Evolutionary conservation across 495 filamentous ascomycete species (phyloP), one percentile per base, ranked within the genome.

Genomic region (Aspergillus carlsbadensis): DNA sequence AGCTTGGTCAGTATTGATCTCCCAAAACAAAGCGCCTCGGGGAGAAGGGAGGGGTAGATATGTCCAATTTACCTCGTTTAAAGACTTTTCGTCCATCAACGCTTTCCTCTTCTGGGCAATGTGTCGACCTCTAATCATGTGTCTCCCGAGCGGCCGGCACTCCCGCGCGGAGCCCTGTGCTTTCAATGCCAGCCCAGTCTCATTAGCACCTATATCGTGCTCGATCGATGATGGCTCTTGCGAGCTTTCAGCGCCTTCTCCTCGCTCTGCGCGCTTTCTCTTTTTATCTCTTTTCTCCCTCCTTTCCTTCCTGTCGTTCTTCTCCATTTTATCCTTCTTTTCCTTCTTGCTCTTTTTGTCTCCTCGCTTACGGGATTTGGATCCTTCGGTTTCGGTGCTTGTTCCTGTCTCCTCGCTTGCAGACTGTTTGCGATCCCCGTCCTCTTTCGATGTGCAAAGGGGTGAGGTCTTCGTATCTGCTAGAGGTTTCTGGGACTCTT

Each of bases 1-100:
- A 60, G 6, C 34, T 22, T 17, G 26, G 65, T 85, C 60, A 84
- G 78, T 58, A 20, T 33, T 13, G 34, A 15, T 41, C 10, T 36
- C 8, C 57, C 33, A 41, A 35, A 33, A 36, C 53, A 45, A 20
- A 4, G 26, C 26, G 8, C 10, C 11, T 37, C 17, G 13, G 45
- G 65, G 71, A 15, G 14, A 69, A n/a, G n/a, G n/a, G n/a, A n/a
- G n/a, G n/a, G n/a, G n/a, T n/a, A n/a, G n/a, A n/a, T n/a, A n/a
- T n/a, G n/a, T n/a, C n/a, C n/a, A n/a, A n/a, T n/a, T n/a, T 70
- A 90, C 89, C 82, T 93, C 87, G 58, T 90, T 90, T 48, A 93
- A 70, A 6, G 89, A 87, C 61, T 83, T 82, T 34, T 78, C 75
- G 67, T 93, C 86, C 70, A 87, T 75, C 40, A 86, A 78, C 3